A percentile compares a stretch with the other conserved stretches of the same genome.
Conservation (phyloP, 2,329 filamentous ascomycete genomes). For the Cladosporium sphaerospermum region DNA sequence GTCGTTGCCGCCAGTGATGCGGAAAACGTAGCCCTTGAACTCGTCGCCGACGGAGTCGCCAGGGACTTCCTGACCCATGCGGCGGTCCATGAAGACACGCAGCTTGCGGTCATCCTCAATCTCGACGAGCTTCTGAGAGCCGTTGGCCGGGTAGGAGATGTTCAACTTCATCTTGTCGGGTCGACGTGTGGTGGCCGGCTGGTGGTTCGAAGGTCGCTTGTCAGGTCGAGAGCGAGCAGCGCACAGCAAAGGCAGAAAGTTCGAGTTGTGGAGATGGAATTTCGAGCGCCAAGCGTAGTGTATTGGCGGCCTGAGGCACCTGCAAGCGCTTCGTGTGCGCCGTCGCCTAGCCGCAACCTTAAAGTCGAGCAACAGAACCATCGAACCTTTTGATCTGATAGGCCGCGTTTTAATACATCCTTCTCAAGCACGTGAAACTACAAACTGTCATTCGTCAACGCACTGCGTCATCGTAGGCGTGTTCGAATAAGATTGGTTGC, state of each 20-base stretch:
- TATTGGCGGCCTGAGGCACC: no score
- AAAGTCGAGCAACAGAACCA: no score
- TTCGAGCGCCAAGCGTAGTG: no score
- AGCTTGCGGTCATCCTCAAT: conserved; percentile 99
- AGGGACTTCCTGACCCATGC: conserved; percentile 87
- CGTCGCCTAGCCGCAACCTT: no score
- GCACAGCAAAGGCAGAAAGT: not conserved
- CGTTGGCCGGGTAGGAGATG: conserved; percentile 92
- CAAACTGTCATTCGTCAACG: no score
- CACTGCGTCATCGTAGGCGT: no score
- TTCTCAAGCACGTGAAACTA: no score
- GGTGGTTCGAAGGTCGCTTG: conserved; percentile 5
- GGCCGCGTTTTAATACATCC: no score
- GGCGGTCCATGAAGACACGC: conserved; percentile 97
- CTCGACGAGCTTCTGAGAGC: conserved; percentile 98
- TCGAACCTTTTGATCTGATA: no score
- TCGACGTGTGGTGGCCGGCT: not conserved
- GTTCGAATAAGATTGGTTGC: no score
- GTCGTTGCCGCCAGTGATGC: conserved; percentile 99
- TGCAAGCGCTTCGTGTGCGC: no score
- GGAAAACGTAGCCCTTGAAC: conserved; percentile 99
- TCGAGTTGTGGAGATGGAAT: not conserved
- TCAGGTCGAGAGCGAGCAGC: not conserved
- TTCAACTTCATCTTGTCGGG: conserved; percentile 61
- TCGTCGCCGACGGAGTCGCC: conserved; percentile 96